Percentiles rank a stretch among this genome's conserved stretches.
These are phyloP conservation scores for Hibiscus mutabilis DNA, from an alignment of 345 rosid genomes.

Conservation along the genomic window DNA sequence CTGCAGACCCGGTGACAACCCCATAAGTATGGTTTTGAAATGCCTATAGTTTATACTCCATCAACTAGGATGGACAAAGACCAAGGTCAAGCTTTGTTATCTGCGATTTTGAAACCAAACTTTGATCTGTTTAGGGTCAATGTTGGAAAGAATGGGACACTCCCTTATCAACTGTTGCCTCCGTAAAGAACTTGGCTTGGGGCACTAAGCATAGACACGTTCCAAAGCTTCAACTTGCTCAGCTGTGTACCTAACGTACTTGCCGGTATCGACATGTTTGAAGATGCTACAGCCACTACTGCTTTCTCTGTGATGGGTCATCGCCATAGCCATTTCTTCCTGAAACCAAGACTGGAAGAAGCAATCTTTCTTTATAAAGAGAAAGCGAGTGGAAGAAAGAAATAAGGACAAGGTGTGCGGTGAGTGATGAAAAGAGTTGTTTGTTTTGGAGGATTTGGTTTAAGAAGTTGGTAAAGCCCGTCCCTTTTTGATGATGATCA, in stretches of 20 bases:
- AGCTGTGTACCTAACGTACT: conserved; percentile 91
- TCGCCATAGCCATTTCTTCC: conserved; percentile 55
- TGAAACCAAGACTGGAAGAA: conserved; percentile 18
- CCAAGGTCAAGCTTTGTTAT: conserved; percentile 25
- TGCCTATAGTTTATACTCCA: no score
- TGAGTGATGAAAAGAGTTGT: no score
- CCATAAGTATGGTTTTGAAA: no score
- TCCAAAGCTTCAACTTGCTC: conserved; percentile 99
- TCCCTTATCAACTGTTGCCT: conserved; percentile 95
- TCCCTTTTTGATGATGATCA: no score
- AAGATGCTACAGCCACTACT: conserved; percentile 81
- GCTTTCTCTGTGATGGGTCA: conserved; percentile 62
- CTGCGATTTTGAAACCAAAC: conserved; percentile 99
- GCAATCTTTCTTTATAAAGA: conserved; percentile 9
- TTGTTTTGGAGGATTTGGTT: no score
- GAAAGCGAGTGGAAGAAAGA: conserved; percentile 5
- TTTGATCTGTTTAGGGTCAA: conserved; percentile 99
- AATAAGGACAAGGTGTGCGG: no score
- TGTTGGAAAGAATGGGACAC: conserved; percentile 89
- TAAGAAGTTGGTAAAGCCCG: no score
- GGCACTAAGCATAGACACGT: conserved; percentile 93
- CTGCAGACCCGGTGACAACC: conserved; percentile 31
- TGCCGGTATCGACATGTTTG: conserved; percentile 74
- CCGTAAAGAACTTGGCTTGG: conserved; percentile 91
- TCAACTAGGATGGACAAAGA: background rate